Base-by-base conservation (phyloP, 805 yeast species). In the Ogataea paraovalis region DNA sequence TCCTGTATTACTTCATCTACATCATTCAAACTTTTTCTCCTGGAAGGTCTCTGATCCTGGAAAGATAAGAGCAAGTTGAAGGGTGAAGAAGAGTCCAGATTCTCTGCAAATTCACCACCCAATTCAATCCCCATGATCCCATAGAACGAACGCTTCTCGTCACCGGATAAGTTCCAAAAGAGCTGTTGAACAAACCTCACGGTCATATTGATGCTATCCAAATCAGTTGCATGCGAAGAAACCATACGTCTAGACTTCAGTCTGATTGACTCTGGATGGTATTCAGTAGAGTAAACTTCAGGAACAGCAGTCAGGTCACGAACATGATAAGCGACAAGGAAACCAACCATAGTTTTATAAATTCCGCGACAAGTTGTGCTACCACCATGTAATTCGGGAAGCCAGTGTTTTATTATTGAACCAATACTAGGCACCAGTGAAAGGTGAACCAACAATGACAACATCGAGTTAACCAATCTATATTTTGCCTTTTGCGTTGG, bases 51-150 rank as follows among this genome's bases (percentile, higher is more conserved):
- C 16, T 14, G 34, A 14, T 30, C 34, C 16, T 30, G 34, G 16
- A 30, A 14, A 9, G 32, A 10, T 19, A 39, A 22, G 10, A 40
- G 16, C 7, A 28, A 3, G 27, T 32, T 18, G 16, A 41, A 20
- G 3, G 37, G 36, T 6, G 9, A 7, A 3, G 37, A 7, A 3
- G 37, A 19, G 6, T 41, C 43, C 19, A 28, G 3, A 19, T 6
- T 12, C 10, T 16, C 43, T 2, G 39, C 28, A 36, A 46, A 46
- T 3, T 39, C 40, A 3, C 10, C 10, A 13, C 45, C 49, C 13
- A 46, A 23, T 10, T 46, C 45, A 4, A 16, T 25, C 8, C 49
- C 45, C 23, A 46, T 41, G 1, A 42, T n/a, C 14, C 21, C 8
- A 16, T 30, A 42, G 18, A 46, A 46, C 37, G 16, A 41, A 41